Evolutionary conservation across 352 stramenopile species (phyloP), one percentile per base, ranked within the genome.

Genomic region (Globisporangium rhizosaccharum): DNA sequence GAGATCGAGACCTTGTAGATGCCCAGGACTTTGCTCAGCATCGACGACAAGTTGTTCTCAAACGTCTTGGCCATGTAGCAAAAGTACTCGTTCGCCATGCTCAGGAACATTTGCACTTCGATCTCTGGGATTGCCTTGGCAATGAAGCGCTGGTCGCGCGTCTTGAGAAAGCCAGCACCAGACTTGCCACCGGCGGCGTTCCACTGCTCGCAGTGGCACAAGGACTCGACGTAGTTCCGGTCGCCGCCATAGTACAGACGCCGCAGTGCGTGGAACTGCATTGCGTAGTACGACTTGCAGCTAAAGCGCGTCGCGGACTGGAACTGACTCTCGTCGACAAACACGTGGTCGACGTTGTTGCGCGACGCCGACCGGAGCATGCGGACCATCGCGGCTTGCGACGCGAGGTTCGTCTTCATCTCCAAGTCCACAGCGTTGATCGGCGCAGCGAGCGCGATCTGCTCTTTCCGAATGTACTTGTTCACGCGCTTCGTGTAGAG

Each of bases 71-170:
- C 86, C 80, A 96, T 90, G 68, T 96, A 94, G 54, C 78, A 76
- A 56, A 96, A 96, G 59, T 96, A 96, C 56, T 92, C 85, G 66
- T 90, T 91, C 49, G 84, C 84, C 82, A 94, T 92, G 50, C 84
- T 93, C 59, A 96, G 61, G 55, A 96, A 96, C 86, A 96, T 94
- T 51, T 93, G 82, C 17, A 96, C 60, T 51, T 96, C 83, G 30
- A 92, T 94, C 53, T 90, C 76, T 1, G 86, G 84, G 50, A 96
- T 93, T 1, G 80, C 86, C 55, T 96, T 96, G 2, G 83, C 82
- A 39, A 96, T 92, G 46, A 96, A 96, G 10, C 86, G 79, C 61
- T 96, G 75, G 51, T 96, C 86, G n/a, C 71, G 70, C 9, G 86
- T 96, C 65, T 93, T 93, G 47, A 96, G 51, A 41, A 96, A 96